Conservation (phyloP, 768 basidiomycete genomes). For the Cytidiella melzeri region DNA sequence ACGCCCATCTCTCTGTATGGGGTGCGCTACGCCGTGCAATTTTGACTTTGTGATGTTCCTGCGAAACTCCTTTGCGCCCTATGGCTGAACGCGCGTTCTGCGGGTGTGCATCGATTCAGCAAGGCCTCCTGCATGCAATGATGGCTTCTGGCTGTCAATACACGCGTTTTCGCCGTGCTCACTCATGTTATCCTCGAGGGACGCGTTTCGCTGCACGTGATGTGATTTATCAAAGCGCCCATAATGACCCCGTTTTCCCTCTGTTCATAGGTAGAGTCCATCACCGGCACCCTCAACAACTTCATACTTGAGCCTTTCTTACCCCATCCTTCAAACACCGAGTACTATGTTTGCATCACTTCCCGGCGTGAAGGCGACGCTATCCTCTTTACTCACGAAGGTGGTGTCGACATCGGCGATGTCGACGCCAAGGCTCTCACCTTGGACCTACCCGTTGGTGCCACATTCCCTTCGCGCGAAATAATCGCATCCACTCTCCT, state of each 20-base stretch:
- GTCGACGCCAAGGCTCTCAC: slow-evolving; percentile 96
- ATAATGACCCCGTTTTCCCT: slow-evolving; percentile 19
- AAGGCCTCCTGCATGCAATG: not conserved
- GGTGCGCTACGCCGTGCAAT: not conserved
- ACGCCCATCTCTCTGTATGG: slow-evolving; percentile 4
- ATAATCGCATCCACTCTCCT: slow-evolving; percentile 72
- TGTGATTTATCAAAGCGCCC: slow-evolving; percentile 1
- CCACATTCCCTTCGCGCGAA: slow-evolving; percentile 78
- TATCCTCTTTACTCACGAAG: slow-evolving; percentile 98
- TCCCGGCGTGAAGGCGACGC: slow-evolving; percentile 91
- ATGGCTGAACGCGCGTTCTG: not conserved
- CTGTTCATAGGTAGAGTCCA: slow-evolving; percentile 70
- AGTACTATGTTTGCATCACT: slow-evolving; percentile 98
- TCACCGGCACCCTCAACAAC: slow-evolving; percentile 92
- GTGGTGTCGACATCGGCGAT: slow-evolving; percentile 97
- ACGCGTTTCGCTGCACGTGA: slow-evolving; percentile 18
- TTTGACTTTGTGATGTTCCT: not conserved
- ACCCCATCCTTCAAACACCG: slow-evolving; percentile 88
- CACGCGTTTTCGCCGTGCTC: not conserved
- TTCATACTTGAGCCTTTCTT: slow-evolving; percentile 99
- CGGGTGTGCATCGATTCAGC: not conserved
- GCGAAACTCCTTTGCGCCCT: not conserved
- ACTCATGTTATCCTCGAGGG: not conserved
- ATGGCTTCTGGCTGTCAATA: not conserved
- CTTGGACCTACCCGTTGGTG: slow-evolving; percentile 72